Evolutionary conservation across 306 rosid genomes (phyloP).

Genomic region (Lathyrus oleraceus): DNA sequence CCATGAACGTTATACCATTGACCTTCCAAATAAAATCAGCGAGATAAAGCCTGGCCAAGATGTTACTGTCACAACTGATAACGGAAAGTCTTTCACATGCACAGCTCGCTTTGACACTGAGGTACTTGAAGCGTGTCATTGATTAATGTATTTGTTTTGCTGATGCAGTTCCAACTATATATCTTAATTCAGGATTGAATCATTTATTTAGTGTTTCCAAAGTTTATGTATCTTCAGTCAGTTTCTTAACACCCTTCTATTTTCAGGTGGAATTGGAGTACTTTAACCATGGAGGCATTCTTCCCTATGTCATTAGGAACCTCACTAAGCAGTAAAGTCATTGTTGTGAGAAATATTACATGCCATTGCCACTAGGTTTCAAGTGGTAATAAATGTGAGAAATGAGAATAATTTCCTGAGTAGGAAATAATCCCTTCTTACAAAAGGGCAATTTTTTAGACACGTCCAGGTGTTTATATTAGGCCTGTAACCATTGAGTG

Average conservation of each 20-base stretch:
- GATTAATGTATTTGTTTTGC: background rate
- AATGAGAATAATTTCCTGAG: slow-evolving; percentile 44
- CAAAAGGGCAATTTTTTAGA: slow-evolving; percentile 40
- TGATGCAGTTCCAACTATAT: background rate
- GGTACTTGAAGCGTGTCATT: slow-evolving; percentile 50
- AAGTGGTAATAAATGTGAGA: slow-evolving; percentile 46
- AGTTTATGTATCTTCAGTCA: background rate
- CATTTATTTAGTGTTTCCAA: slow-evolving; percentile 20
- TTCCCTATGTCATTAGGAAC: slow-evolving; percentile 85
- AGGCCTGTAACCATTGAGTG: slow-evolving; percentile 41
- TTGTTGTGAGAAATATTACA: slow-evolving; percentile 27
- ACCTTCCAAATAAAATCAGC: slow-evolving; percentile 74
- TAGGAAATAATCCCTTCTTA: slow-evolving; percentile 40
- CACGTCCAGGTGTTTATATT: slow-evolving; percentile 36
- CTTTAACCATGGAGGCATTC: slow-evolving; percentile 87
- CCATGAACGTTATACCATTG: slow-evolving; percentile 88
- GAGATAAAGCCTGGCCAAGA: slow-evolving; percentile 97
- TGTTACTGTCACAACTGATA: slow-evolving; percentile 74
- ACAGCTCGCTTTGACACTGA: slow-evolving; percentile 90
- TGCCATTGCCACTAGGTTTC: slow-evolving; percentile 26
- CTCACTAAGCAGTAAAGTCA: slow-evolving; percentile 61
- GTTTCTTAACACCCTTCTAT: slow-evolving; percentile 10
- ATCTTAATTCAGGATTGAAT: background rate
- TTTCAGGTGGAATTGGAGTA: slow-evolving; percentile 92
- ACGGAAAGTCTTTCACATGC: slow-evolving; percentile 88